These are phyloP conservation scores for Gardenia jasminoides DNA, from an alignment of 257 asterid species.

Conservation along the genomic window DNA sequence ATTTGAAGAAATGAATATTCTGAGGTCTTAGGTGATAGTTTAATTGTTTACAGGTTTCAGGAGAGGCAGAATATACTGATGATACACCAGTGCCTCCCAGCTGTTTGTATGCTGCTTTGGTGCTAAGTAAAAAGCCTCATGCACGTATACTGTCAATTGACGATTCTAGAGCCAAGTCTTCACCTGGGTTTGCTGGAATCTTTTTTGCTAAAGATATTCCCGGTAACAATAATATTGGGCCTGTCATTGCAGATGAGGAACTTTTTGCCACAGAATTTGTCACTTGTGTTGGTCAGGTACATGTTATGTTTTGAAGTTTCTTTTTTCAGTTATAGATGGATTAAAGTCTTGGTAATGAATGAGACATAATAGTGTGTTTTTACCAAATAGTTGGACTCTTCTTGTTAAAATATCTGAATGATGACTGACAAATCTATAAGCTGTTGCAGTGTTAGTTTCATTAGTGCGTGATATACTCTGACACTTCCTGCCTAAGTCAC, in stretches of 20 bases:
- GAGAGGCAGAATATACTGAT: conserved; percentile 98
- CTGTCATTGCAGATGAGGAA: conserved; percentile 72
- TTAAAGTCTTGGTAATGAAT: background rate
- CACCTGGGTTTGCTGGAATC: conserved; percentile 77
- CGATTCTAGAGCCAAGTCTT: conserved; percentile 67
- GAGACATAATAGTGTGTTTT: background rate
- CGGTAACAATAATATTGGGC: conserved; percentile 61
- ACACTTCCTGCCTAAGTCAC: background rate
- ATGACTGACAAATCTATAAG: background rate
- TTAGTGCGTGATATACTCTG: background rate
- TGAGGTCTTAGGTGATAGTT: conserved; percentile 23
- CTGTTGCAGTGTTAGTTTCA: background rate
- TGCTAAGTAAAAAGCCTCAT: conserved; percentile 88
- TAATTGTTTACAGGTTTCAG: conserved; percentile 64
- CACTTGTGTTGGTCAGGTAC: conserved; percentile 96
- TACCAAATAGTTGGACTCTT: background rate
- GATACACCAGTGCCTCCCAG: conserved; percentile 91
- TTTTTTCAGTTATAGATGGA: background rate
- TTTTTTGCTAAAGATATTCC: conserved; percentile 78
- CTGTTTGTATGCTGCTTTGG: conserved; percentile 69
- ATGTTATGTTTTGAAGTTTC: background rate
- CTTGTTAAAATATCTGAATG: background rate
- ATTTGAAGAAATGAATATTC: background rate
- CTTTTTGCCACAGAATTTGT: conserved; percentile 74
- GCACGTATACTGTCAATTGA: conserved; percentile 76